Evolutionary conservation across 2,329 filamentous ascomycete species (phyloP).

Genomic region (Triangularia verruculosa): DNA sequence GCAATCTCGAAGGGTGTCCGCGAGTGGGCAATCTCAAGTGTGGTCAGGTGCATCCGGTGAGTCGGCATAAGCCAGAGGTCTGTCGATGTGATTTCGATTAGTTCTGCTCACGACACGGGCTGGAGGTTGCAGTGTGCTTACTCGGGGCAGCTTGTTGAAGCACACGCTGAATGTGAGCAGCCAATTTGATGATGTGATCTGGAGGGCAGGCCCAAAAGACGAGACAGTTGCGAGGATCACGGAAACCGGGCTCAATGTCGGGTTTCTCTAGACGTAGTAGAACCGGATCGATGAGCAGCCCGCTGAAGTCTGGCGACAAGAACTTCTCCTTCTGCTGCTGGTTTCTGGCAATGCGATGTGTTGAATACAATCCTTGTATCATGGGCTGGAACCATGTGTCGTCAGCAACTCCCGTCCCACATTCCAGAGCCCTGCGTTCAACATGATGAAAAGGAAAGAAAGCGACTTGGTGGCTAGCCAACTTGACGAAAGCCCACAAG

Average conservation of each 20-base stretch:
- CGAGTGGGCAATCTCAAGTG: slow-evolving; percentile 80
- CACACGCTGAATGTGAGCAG: slow-evolving; percentile 65
- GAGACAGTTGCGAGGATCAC: slow-evolving; percentile 76
- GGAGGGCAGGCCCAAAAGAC: slow-evolving; percentile 88
- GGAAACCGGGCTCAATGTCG: slow-evolving; percentile 62
- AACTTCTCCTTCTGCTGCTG: slow-evolving; percentile 72
- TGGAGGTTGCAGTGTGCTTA: slow-evolving; percentile 42
- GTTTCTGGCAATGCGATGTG: slow-evolving; percentile 74
- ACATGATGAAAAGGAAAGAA: too few species aligned
- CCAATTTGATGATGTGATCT: slow-evolving; percentile 63
- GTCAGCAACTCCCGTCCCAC: neutral
- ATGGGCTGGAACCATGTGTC: slow-evolving; percentile 45
- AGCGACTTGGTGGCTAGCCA: too few species aligned
- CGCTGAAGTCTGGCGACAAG: slow-evolving; percentile 63
- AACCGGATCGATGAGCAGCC: slow-evolving; percentile 73
- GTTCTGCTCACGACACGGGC: neutral
- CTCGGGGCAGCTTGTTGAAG: slow-evolving; percentile 65
- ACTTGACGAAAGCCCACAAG: too few species aligned
- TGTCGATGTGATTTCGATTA: slow-evolving; percentile 34
- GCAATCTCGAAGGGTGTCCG: slow-evolving; percentile 67
- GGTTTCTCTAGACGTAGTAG: slow-evolving; percentile 66
- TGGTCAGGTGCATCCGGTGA: slow-evolving; percentile 77
- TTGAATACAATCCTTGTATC: slow-evolving; percentile 70
- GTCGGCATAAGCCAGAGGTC: slow-evolving; percentile 84
- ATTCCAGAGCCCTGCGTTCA: neutral